These are phyloP conservation scores for Tetracladium setigerum DNA, from an alignment of 495 filamentous ascomycete species.

Conservation along the genomic window DNA sequence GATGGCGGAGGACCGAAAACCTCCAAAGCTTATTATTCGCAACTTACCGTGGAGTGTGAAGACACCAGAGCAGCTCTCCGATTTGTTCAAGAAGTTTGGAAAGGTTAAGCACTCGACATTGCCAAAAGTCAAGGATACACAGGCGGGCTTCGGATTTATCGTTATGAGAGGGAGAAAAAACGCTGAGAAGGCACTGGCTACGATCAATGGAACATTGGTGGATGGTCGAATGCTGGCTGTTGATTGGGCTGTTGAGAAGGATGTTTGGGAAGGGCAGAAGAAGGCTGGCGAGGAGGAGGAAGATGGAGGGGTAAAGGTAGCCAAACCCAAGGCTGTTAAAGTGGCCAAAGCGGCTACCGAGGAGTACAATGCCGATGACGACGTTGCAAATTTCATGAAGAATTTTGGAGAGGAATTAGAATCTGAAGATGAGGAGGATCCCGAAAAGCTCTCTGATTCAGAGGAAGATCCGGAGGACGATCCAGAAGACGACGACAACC, in stretches of 20 bases:
- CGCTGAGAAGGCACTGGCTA: slow-evolving; percentile 79
- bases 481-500: slow-evolving; percentile 27
- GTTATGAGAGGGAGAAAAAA: slow-evolving; percentile 82
- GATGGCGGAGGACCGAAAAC: slow-evolving; percentile 43
- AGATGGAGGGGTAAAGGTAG: slow-evolving; percentile 1
- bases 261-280: slow-evolving; percentile 62
- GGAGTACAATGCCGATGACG: slow-evolving; percentile 33
- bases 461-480: slow-evolving; percentile 25
- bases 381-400: slow-evolving; percentile 27
- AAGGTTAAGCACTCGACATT: slow-evolving; percentile 79
- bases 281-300: slow-evolving; percentile 13
- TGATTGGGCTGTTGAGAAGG: slow-evolving; percentile 93
- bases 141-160: slow-evolving; percentile 89
- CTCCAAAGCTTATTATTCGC: slow-evolving; percentile 84
- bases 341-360: slow-evolving; percentile 22
- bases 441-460: slow-evolving; percentile 22
- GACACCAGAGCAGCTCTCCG: slow-evolving; percentile 64
- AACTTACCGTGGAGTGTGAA: slow-evolving; percentile 97
- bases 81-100: slow-evolving; percentile 76
- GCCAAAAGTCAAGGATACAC: slow-evolving; percentile 61
- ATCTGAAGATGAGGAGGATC: slow-evolving; percentile 35
- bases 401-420: slow-evolving; percentile 33
- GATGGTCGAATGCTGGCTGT: slow-evolving; percentile 84
- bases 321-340: slow-evolving; percentile 18
- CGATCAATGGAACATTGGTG: slow-evolving; percentile 80